A percentile compares a stretch with the other conserved stretches of the same genome.
phyloP scores from a whole-genome alignment of 2,329 filamentous ascomycete genomes.

The Juglanconis oblonga region DNA sequence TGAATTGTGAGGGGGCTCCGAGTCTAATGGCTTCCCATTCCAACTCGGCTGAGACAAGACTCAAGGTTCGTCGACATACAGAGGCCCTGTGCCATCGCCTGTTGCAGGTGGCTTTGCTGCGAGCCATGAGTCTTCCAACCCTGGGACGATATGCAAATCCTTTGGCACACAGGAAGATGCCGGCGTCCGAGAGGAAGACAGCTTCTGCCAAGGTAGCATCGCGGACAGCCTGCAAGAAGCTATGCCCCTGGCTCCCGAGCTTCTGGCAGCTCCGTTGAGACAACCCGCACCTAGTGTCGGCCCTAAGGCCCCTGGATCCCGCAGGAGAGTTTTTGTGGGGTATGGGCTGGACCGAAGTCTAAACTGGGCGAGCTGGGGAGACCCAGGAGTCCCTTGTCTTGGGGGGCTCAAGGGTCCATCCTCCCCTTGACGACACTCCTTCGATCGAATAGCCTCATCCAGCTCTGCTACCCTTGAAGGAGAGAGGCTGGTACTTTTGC shows the following conservation, averaged over 20 bases:
- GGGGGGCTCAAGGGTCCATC: too few species aligned
- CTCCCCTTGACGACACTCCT: too few species aligned
- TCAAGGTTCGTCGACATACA: not conserved
- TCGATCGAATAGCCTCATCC: too few species aligned
- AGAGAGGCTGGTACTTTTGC: too few species aligned
- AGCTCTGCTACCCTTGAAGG: too few species aligned
- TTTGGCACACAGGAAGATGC: not conserved
- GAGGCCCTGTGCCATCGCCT: not conserved
- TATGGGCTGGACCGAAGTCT: too few species aligned
- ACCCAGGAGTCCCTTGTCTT: too few species aligned
- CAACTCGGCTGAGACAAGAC: not conserved
- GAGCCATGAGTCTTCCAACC: not conserved
- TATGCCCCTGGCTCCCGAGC: not conserved
- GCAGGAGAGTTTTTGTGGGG: too few species aligned
- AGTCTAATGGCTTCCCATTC: not conserved
- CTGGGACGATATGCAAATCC: not conserved
- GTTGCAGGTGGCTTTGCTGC: not conserved
- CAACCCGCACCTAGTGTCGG: not conserved
- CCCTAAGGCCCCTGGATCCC: too few species aligned
- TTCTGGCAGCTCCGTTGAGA: not conserved
- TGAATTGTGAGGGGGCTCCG: not conserved
- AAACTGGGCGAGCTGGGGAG: too few species aligned
- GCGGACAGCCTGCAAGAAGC: not conserved
- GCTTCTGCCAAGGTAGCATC: not conserved
- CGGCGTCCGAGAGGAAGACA: not conserved